Evolutionary conservation across 2,329 filamentous ascomycete species (phyloP).

Genomic region (Dendrostoma leiphaemia): DNA sequence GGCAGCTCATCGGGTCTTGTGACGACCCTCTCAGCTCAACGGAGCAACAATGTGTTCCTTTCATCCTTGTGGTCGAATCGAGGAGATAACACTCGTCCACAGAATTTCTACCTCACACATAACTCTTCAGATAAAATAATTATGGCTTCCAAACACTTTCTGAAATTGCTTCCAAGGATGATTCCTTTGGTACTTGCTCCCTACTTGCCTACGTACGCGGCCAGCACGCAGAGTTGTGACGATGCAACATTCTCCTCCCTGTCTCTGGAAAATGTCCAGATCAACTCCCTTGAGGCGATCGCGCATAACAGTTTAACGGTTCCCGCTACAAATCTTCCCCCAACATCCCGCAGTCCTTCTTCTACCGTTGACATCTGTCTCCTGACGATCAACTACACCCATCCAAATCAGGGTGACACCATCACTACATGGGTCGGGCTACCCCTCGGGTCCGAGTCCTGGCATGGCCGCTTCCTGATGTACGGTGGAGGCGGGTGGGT

Average conservation of each 20-base stretch:
- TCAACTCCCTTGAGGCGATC: conserved; percentile 1
- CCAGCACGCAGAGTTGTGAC: not conserved
- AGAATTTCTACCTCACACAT: no score
- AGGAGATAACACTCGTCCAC: no score
- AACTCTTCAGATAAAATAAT: no score
- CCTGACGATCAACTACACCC: conserved; percentile 10
- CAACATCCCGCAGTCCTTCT: not conserved
- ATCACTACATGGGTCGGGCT: conserved; percentile 9
- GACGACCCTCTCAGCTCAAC: no score
- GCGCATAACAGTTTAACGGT: not conserved
- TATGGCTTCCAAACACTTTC: no score
- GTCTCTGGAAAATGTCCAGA: conserved; percentile 5
- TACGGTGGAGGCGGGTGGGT: conserved; percentile 6
- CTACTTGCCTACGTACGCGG: not conserved
- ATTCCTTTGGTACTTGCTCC: not conserved
- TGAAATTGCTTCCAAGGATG: not conserved
- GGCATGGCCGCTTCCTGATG: conserved; percentile 10
- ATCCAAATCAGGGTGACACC: conserved; percentile 5
- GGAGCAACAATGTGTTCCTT: no score
- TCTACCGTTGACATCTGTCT: conserved; percentile 7
- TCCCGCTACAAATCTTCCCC: not conserved
- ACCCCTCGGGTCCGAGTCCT: not conserved
- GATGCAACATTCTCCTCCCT: not conserved
- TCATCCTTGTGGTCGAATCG: no score
- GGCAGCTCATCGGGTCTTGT: no score